Conservation (phyloP, 352 stramenopile species). For the Pythium insidiosum region DNA sequence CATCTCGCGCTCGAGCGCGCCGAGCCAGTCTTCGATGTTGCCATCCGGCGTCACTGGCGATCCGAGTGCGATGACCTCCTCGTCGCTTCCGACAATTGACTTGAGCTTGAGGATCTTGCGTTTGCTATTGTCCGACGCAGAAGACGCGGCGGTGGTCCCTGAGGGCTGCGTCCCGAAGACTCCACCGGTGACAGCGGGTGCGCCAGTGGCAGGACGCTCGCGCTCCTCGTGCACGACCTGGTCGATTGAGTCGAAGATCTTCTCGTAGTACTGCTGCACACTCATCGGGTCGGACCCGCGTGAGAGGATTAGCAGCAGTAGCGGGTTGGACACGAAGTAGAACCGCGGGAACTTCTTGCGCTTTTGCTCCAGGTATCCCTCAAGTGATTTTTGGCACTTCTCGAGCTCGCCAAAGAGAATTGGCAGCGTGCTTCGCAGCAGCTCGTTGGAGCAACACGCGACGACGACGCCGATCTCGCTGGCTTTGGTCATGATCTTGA, state of each 20-base stretch:
- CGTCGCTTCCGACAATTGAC: conserved; percentile 51
- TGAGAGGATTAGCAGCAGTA: conserved; percentile 84
- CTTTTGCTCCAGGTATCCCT: conserved; percentile 90
- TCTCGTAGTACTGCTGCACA: conserved; percentile 85
- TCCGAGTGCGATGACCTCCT: conserved; percentile 65
- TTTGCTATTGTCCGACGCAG: too few relatives aligned
- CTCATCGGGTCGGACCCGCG: conserved; percentile 70
- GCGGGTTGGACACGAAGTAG: conserved; percentile 91
- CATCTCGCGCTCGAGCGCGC: conserved; percentile 64
- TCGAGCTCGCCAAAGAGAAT: conserved; percentile 87
- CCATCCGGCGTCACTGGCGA: conserved; percentile 48
- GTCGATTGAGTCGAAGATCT: conserved; percentile 79
- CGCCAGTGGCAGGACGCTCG: too few relatives aligned
- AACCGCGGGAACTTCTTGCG: conserved; percentile 87
- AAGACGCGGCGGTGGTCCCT: too few relatives aligned
- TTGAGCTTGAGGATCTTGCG: conserved; percentile 74
- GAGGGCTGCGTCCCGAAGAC: too few relatives aligned
- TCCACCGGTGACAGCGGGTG: too few relatives aligned
- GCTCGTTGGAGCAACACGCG: conserved; percentile 73
- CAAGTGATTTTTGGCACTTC: conserved; percentile 88
- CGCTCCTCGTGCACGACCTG: conserved; percentile 63
- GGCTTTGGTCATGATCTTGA: conserved; percentile 85
- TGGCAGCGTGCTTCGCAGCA: conserved; percentile 76
- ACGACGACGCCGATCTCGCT: conserved; percentile 75
- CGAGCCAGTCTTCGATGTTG: conserved; percentile 84